Conservation (phyloP, 75 land plant genomes). For the Picea glauca region DNA sequence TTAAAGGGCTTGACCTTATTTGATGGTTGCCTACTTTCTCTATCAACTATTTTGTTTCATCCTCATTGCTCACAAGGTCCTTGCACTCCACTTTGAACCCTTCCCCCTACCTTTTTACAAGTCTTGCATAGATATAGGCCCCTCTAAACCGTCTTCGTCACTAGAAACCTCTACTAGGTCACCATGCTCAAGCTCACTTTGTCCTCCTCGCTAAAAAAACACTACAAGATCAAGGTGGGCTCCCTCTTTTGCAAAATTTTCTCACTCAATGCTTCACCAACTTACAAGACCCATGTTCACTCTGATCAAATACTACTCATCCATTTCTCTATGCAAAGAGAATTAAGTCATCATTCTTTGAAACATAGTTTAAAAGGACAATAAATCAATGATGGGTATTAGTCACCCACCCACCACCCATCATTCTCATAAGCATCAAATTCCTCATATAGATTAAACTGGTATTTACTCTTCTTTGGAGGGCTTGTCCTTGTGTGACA, state of each 20-base stretch:
- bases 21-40: constrained; percentile 28
- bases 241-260: not conserved
- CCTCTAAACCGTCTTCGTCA: constrained; percentile 60
- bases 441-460: constrained; percentile 31
- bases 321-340: too few species aligned
- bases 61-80: constrained; percentile 29
- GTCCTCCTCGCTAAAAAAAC: too few species aligned
- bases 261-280: too few species aligned
- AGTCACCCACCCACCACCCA: constrained; percentile 61
- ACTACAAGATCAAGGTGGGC: too few species aligned
- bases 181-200: too few species aligned
- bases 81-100: constrained; percentile 33
- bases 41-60: constrained; percentile 24
- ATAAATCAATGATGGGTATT: too few species aligned
- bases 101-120: constrained; percentile 19
- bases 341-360: too few species aligned
- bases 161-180: too few species aligned
- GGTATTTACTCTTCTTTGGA: constrained; percentile 9
- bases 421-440: constrained; percentile 57
- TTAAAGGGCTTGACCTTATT: constrained; percentile 48
- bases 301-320: too few species aligned
- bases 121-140: constrained; percentile 38
- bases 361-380: too few species aligned
- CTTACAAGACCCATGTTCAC: too few species aligned
- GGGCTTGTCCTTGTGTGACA: constrained; percentile 41